Base-by-base conservation (phyloP, 2,329 filamentous ascomycete genomes). In the Fusarium secorum region DNA sequence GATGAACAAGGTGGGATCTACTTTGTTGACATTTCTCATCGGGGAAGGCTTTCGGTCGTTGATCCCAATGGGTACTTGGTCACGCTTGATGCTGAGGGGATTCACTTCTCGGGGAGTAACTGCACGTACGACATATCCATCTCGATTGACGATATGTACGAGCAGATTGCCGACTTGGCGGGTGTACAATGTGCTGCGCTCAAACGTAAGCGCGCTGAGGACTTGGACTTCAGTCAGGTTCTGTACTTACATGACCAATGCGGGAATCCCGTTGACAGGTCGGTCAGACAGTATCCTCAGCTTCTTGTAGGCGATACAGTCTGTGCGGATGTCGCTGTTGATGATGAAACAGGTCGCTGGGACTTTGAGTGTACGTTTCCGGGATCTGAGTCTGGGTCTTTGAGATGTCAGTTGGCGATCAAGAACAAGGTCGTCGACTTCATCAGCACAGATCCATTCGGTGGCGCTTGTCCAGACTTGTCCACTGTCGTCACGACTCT, bases 281-380 rank as follows among this genome's bases (percentile, higher is more conserved):
- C 68, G 13, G 68, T 79, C 20, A 71, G 74, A 11, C 72, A 60
- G 52, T 81, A 74, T 58, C 80, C 76, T 8, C 66, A 73, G 17
- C 76, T 83, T 17, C 66, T 63, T 5, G 64, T 83, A 11, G 81
- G 80, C 5, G 72, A 75, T 9, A 76, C 78, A 1, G 68, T 74
- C 13, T 83, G 81, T 58, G 68, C 68, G 3, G 71, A 76, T 5
- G 71, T 78, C 10, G 57, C 68, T 9, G 75, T 79, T 2, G 75
- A 79, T 22, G 75, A 74, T 30, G 24, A 62, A 0, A 75, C 68
- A 7, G 80, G 80, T 1, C 70, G 67, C 3, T 81, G 80, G 80
- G 71, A 75, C 32, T 81, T 81, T 64, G 77, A 77, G 30, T 83
- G 81, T 56, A 75, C 76, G 0, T 83, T 81, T 52, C 79, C 81